Conservation (phyloP, 75 land plant genomes). For the Picea glauca region DNA sequence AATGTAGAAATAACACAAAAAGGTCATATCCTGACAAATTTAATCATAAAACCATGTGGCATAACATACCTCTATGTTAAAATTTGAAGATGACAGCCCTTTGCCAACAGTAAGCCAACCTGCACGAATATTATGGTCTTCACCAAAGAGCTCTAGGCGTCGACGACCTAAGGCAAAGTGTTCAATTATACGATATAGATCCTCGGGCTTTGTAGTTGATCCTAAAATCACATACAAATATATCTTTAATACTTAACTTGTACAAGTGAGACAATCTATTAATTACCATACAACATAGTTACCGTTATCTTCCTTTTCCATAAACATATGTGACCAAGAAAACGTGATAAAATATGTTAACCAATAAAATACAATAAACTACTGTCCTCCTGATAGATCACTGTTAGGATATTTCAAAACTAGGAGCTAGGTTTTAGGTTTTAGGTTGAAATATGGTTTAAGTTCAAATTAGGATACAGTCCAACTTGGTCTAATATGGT, state of each 20-base stretch:
- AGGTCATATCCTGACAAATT: neutral
- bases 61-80: conserved; percentile 68
- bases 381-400: too few species aligned
- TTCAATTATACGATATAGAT: conserved; percentile 94
- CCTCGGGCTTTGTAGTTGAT: conserved; percentile 94
- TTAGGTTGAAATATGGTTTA: too few species aligned
- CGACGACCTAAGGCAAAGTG: conserved; percentile 94
- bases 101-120: conserved; percentile 98
- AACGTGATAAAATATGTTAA: too few species aligned
- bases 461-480: too few species aligned
- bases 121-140: conserved; percentile 95
- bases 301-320: too few species aligned
- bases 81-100: conserved; percentile 89
- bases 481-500: too few species aligned
- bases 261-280: too few species aligned
- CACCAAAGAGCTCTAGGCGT: conserved; percentile 98
- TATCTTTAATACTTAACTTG: neutral
- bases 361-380: too few species aligned
- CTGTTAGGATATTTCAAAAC: too few species aligned
- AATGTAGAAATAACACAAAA: neutral
- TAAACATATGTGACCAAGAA: too few species aligned
- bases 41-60: neutral
- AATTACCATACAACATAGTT: too few species aligned
- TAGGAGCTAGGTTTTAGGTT: too few species aligned
- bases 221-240: conserved; percentile 37